phyloP scores from a whole-genome alignment of 148 eudicot genomes.

The Rhododendron simsii region DNA sequence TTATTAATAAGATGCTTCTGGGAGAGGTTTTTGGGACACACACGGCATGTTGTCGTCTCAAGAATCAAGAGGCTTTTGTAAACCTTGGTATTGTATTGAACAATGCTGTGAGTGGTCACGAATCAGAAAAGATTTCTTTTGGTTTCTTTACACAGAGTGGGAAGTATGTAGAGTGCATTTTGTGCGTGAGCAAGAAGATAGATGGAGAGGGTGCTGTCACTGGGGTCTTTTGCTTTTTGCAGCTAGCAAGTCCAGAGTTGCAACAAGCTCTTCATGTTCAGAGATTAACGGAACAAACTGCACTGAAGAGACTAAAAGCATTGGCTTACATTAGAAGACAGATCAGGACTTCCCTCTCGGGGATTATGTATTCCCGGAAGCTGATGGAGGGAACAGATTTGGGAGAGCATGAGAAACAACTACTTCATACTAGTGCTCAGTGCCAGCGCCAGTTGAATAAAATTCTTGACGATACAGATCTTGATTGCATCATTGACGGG shows the following conservation, averaged over 20 bases:
- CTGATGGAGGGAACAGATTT: conserved; percentile 65
- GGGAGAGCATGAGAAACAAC: conserved; percentile 56
- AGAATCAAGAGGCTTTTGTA: conserved; percentile 74
- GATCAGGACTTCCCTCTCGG: conserved; percentile 72
- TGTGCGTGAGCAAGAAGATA: conserved; percentile 65
- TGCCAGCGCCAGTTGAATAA: conserved; percentile 87
- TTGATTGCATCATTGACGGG: conserved; percentile 87
- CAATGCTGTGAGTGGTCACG: conserved; percentile 63
- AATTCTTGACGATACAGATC: conserved; percentile 81
- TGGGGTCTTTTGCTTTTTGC: conserved; percentile 87
- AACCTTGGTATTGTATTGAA: conserved; percentile 65
- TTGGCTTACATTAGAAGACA: conserved; percentile 73
- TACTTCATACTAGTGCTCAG: conserved; percentile 55
- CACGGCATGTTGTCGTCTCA: conserved; percentile 62
- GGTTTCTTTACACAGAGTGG: conserved; percentile 68
- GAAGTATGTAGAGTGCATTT: conserved; percentile 67
- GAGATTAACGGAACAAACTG: conserved; percentile 71
- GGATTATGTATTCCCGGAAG: conserved; percentile 64
- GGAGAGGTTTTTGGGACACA: conserved; percentile 85
- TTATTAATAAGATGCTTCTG: conserved; percentile 71
- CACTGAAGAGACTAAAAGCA: conserved; percentile 58
- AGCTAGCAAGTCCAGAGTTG: conserved; percentile 88
- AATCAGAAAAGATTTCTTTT: conserved; percentile 64
- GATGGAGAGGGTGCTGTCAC: conserved; percentile 67
- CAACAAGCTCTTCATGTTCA: conserved; percentile 89